Evolutionary conservation across 495 filamentous ascomycete genomes (phyloP).

Genomic region (Neurospora tetraspora): DNA sequence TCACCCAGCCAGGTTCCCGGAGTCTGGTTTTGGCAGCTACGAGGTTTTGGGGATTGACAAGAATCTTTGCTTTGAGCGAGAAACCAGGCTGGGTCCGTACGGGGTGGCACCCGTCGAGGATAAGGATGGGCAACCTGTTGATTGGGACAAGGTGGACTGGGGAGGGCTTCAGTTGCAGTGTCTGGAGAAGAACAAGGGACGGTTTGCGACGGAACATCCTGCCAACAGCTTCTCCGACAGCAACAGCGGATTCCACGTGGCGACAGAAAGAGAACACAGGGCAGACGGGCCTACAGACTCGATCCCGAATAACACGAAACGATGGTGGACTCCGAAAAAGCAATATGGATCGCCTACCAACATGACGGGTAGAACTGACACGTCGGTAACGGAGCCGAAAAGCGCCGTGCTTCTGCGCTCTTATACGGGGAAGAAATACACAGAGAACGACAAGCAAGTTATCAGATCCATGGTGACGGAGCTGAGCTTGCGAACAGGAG

Average conservation of each 20-base stretch:
- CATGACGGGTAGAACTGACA: neutral
- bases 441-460: constrained; percentile 57
- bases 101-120: constrained; percentile 45
- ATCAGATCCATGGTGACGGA: constrained; percentile 69
- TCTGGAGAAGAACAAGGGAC: constrained; percentile 47
- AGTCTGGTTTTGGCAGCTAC: constrained; percentile 71
- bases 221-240: constrained; percentile 21
- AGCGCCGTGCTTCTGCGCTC: constrained; percentile 63
- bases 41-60: constrained; percentile 59
- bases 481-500: constrained; percentile 59
- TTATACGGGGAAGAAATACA: constrained; percentile 58
- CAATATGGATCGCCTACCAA: neutral
- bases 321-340: neutral
- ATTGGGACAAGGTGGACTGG: constrained; percentile 66
- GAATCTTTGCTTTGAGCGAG: constrained; percentile 86
- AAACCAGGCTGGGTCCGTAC: constrained; percentile 75
- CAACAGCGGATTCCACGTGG: neutral
- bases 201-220: constrained; percentile 35
- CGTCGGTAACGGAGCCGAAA: constrained; percentile 31
- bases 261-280: neutral
- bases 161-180: constrained; percentile 57
- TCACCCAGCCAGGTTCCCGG: constrained; percentile 59
- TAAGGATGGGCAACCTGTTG: constrained; percentile 29
- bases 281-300: neutral
- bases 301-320: constrained; percentile 2